phyloP scores from a whole-genome alignment of 495 filamentous ascomycete species.

The Aspergillus nanangensis region DNA sequence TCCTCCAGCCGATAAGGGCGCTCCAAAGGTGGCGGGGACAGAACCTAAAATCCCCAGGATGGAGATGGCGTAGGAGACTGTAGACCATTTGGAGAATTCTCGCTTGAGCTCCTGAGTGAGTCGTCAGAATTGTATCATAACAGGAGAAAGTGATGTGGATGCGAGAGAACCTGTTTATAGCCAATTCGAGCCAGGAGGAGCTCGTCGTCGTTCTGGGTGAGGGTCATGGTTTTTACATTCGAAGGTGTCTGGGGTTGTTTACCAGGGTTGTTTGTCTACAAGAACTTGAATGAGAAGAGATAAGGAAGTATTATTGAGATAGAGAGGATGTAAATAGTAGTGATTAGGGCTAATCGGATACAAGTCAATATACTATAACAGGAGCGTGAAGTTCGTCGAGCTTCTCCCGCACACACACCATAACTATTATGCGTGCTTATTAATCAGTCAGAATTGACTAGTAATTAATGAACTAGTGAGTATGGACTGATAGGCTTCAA shows the following conservation, averaged over 20 bases:
- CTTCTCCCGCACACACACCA: no score
- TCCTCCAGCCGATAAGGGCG: constrained; percentile 59
- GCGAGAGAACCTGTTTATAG: constrained; percentile 56
- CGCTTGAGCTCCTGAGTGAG: constrained; percentile 51
- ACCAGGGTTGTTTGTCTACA: background rate
- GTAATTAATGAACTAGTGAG: no score
- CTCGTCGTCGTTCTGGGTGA: constrained; percentile 61
- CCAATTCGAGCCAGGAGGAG: constrained; percentile 62
- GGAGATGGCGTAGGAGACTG: constrained; percentile 69
- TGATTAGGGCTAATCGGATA: no score
- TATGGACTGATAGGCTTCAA: no score
- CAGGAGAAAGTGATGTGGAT: background rate
- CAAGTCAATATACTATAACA: no score
- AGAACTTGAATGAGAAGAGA: background rate
- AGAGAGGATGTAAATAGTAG: no score
- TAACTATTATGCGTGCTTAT: no score
- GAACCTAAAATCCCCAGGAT: constrained; percentile 67
- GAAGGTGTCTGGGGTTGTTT: background rate
- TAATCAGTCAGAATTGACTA: no score
- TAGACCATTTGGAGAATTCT: constrained; percentile 72
- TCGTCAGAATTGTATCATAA: constrained; percentile 1
- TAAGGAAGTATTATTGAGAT: no score
- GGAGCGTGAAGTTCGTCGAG: no score
- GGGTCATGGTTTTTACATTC: constrained; percentile 26
- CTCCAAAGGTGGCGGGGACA: constrained; percentile 63